Evolutionary conservation across 169 alveolate species (phyloP), one percentile per base, ranked within the genome.

Genomic region (Plasmodium yoelii): DNA sequence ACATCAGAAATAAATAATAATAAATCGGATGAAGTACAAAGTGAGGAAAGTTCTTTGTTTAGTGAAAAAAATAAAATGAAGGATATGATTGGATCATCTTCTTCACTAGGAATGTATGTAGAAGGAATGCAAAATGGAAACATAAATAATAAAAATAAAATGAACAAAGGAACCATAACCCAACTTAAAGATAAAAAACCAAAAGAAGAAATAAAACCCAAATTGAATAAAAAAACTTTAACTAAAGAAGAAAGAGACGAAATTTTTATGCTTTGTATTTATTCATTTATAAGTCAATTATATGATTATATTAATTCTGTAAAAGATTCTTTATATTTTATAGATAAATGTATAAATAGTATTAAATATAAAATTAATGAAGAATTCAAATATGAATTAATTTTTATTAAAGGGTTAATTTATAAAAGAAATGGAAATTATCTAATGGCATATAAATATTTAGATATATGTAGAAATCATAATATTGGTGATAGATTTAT

Each of bases 371-470:
- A 82, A 39, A 46, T 4, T 0, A 82, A 82, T 47, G 72, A 67
- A 60, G 39, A 15, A 24, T 24, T 82, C 19, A 82, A 67, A 82
- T 71, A 82, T 42, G 90, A 82, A 55, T 24, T 82, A 46, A 47
- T 82, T 55, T 82, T 82, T 67, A 82, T 65, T 42, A 82, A 82
- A 67, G 90, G 90, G n/a, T 65, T 82, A 65, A 82, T 82, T 28
- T 82, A 82, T 70, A 82, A 82, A 59, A 57, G 90, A 55, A 82
- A 82, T 59, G 90, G 90, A 9, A 82, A 65, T 56, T 82, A 82
- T 59, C 18, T 82, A 82, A 65, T 44, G 12, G 80, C 90, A 24
- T 82, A 65, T 61, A 82, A 46, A 59, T 60, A 42, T 34, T 47
- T 82, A 39, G 90, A 82, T 67, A 13, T 67, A 7, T 82, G 90